Evolutionary conservation across 176 grass and related monocot genomes (phyloP), one percentile per base, ranked within the genome.

Genomic region (Lolium perenne): DNA sequence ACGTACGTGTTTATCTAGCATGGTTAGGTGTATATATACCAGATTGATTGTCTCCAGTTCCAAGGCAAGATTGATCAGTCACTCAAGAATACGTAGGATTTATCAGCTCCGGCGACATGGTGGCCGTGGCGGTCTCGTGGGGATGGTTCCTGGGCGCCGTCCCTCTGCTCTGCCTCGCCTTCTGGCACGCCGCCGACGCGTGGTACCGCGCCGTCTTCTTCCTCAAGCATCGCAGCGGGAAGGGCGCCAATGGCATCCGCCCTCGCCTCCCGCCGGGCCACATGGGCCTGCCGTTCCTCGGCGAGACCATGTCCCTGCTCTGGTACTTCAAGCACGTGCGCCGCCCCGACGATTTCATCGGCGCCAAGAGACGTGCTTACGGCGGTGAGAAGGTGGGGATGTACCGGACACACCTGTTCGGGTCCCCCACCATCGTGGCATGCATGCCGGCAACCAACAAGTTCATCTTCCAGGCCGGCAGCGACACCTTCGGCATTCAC

Each of bases 201-300:
- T 43, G 41, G 41, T 43, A 43, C 41, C 41, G 41, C 46, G 46
- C 46, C 46, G 46, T 10, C 46, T 48, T 48, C 46, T 48, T 10
- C 46, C 8, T 48, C 46, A 48, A 48, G 46, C 46, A 48, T 8
- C 46, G 15, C 15, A 3, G 45, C 9, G 23, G 4, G 10, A 15
- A 53, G 50, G 46, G 50, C 16, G 45, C 32, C 32, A 35, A 35
- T 35, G 32, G 32, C 32, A 35, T 17, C 1, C 8, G 13, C 26
- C 12, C 8, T 7, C 26, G 38, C 17, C 73, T 89, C 68, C 87
- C 87, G 43, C 87, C 82, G 14, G 87, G 81, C 11, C 87, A 84
- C 75, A 89, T 84, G 87, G 87, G 87, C 49, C 71, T 88, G 16
- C 81, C 87, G 4, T 83, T 88, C 54, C 2, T 88, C 25, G 72